These are phyloP conservation scores for Camellia lanceoleosa DNA, from an alignment of 148 eudicot genomes.

Conservation along the genomic window DNA sequence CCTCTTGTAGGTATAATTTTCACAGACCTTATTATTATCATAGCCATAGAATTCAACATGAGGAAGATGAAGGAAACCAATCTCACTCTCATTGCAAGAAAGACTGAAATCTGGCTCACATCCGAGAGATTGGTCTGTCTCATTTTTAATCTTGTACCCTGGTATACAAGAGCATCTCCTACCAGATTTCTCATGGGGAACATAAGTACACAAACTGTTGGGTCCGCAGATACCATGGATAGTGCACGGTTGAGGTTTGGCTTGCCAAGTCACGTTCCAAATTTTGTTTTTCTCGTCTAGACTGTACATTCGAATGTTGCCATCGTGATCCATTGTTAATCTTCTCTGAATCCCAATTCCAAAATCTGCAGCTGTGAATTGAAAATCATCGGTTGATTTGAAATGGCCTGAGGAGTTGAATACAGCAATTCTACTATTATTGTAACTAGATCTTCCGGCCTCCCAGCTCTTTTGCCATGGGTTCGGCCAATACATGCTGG, in stretches of 20 bases:
- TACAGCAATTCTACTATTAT: constrained; percentile 26
- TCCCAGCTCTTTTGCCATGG: constrained; percentile 15
- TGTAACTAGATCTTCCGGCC: constrained; percentile 17
- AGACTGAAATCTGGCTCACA: constrained; percentile 32
- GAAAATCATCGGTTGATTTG: constrained; percentile 26
- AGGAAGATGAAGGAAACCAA: constrained; percentile 17
- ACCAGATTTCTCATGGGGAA: constrained; percentile 3
- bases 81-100: background rate
- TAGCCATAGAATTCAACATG: constrained; percentile 29
- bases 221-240: constrained; percentile 42
- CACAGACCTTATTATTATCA: background rate
- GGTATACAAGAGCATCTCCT: constrained; percentile 39
- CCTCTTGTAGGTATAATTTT: constrained; percentile 17
- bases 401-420: constrained; percentile 38
- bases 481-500: constrained; percentile 41
- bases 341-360: constrained; percentile 34
- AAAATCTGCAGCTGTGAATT: constrained; percentile 25
- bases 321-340: constrained; percentile 43
- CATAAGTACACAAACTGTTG: constrained; percentile 27
- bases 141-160: constrained; percentile 30
- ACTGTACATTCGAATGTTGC: constrained; percentile 45
- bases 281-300: constrained; percentile 3
- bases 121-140: constrained; percentile 33
- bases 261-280: constrained; percentile 50
- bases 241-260: constrained; percentile 20